A percentile compares a stretch with the other conserved stretches of the same genome.
Conservation (phyloP, 176 grass and related monocot genomes). For the Hyparrhenia diplandra region DNA sequence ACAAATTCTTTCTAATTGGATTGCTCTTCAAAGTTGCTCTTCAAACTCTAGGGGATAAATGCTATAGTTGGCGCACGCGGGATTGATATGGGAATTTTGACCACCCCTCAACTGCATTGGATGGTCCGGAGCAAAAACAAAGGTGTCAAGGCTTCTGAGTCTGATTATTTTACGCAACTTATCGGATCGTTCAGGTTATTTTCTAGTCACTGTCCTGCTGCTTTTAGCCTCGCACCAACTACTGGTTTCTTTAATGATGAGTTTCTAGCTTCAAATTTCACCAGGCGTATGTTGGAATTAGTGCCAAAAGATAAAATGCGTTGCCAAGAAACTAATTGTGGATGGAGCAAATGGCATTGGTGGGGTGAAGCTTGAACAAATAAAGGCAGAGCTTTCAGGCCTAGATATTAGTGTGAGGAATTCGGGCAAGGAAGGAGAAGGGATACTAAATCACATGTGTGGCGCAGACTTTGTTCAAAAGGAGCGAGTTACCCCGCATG, state of each 20-base stretch:
- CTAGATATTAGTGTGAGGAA: constrained; percentile 69
- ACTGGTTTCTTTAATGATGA: neutral
- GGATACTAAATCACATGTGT: constrained; percentile 83
- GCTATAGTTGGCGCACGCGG: constrained; percentile 59
- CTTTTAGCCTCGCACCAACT: neutral
- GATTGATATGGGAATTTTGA: constrained; percentile 79
- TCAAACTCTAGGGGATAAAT: constrained; percentile 59
- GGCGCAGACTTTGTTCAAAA: constrained; percentile 99
- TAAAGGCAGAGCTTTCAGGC: constrained; percentile 48
- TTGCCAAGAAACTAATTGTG: constrained; percentile 57
- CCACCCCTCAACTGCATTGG: constrained; percentile 92
- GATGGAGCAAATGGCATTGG: constrained; percentile 95
- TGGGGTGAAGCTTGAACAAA: constrained; percentile 63
- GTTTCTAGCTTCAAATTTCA: neutral
- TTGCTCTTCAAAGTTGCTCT: constrained; percentile 2
- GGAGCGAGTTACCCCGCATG: constrained; percentile 68
- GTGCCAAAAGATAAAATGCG: constrained; percentile 44
- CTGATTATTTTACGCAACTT: constrained; percentile 76
- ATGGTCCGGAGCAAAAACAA: constrained; percentile 79
- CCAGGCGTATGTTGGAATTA: constrained; percentile 57
- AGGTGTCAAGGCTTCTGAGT: constrained; percentile 52
- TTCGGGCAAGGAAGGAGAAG: constrained; percentile 73
- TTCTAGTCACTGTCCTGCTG: neutral
- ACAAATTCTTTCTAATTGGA: constrained; percentile 7
- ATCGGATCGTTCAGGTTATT: constrained; percentile 68